Percentiles rank a stretch among this genome's conserved stretches.
Evolutionary conservation across 73 alveolate species (phyloP).

Genomic region (Paramecium biaurelia): DNA sequence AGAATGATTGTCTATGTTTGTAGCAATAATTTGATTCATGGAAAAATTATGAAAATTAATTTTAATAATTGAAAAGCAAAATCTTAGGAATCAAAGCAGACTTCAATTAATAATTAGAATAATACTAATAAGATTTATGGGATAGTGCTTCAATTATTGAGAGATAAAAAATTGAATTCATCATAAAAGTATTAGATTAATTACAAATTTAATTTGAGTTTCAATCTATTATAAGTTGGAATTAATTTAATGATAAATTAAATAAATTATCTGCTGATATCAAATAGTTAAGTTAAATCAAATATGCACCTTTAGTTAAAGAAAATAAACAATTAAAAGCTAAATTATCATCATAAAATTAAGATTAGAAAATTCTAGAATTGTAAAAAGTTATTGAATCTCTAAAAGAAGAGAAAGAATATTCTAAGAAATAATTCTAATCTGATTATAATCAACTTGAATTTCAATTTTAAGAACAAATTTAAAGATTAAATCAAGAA

Average conservation of each 20-base stretch:
- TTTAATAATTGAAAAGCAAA: not conserved
- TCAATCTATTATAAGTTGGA: not conserved
- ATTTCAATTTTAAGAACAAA: not conserved
- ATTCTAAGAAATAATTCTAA: not conserved
- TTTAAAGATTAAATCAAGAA: not conserved
- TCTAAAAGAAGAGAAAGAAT: not conserved
- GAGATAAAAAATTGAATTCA: not conserved
- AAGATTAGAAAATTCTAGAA: slow-evolving; percentile 24
- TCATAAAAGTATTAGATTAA: not conserved
- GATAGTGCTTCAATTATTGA: not conserved
- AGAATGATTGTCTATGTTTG: not conserved
- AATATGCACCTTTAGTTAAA: slow-evolving; percentile 13
- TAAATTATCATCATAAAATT: not conserved
- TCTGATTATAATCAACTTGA: not conserved
- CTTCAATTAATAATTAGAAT: not conserved
- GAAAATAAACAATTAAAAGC: not conserved
- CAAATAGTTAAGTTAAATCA: not conserved
- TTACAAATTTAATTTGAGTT: not conserved
- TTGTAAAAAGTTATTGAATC: not conserved
- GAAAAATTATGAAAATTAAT: not conserved
- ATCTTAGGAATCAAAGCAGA: not conserved
- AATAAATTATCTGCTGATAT: not conserved
- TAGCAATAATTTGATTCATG: not conserved
- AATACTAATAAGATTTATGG: not conserved
- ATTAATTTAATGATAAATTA: not conserved